These are phyloP conservation scores for Plasmodium ovale DNA, from an alignment of 169 alveolate genomes.

Conservation along the genomic window DNA sequence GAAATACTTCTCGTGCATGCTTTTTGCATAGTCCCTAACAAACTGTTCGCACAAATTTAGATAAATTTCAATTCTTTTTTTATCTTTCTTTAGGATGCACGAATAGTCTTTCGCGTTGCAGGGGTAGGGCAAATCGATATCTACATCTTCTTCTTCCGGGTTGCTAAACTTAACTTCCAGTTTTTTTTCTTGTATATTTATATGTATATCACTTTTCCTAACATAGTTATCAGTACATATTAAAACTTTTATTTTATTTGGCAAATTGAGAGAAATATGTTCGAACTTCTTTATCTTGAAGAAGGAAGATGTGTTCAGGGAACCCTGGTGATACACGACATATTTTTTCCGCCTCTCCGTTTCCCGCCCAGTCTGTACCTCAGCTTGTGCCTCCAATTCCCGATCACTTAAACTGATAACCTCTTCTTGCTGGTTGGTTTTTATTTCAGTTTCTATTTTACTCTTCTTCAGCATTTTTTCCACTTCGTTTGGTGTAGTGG, in stretches of 20 bases:
- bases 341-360: slow-evolving; percentile 3
- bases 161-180: slow-evolving; percentile 36
- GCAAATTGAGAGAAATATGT: slow-evolving; percentile 50
- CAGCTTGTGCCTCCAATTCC: background rate
- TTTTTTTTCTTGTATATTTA: slow-evolving; percentile 8
- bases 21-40: slow-evolving; percentile 21
- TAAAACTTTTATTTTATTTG: slow-evolving; percentile 47
- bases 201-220: slow-evolving; percentile 8
- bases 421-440: background rate
- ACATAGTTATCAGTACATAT: slow-evolving; percentile 37
- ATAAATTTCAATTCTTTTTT: slow-evolving; percentile 40
- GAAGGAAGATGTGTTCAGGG: slow-evolving; percentile 47
- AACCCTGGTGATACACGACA: slow-evolving; percentile 53
- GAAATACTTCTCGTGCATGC: slow-evolving; percentile 10
- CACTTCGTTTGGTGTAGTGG: slow-evolving; percentile 18
- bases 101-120: slow-evolving; percentile 30
- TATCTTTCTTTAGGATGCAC: slow-evolving; percentile 35
- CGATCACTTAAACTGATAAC: background rate
- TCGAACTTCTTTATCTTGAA: slow-evolving; percentile 20
- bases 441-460: slow-evolving; percentile 52
- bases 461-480: background rate
- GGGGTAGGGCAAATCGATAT: slow-evolving; percentile 47
- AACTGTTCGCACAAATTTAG: slow-evolving; percentile 39
- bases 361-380: background rate
- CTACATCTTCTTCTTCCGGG: slow-evolving; percentile 26